Evolutionary conservation across 1,139 yeast genomes (phyloP).

Genomic region (Blastobotrys serpentis): DNA sequence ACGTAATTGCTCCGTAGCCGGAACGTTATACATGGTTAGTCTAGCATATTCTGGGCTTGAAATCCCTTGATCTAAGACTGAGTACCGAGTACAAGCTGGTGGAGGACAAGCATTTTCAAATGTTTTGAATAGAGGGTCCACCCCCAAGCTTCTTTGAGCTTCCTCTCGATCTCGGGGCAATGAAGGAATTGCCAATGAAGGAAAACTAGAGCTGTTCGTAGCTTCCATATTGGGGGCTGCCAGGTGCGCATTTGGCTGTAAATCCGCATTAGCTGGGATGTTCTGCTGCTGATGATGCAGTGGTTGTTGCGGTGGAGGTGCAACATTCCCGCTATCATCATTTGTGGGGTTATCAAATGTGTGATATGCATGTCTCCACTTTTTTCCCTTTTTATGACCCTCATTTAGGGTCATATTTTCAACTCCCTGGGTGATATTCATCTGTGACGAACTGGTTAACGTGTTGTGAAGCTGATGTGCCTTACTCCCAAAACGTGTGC

Average conservation of each 20-base stretch:
- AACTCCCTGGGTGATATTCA: conserved; percentile 7
- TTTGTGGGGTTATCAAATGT: conserved; percentile 14
- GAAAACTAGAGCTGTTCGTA: conserved; percentile 1
- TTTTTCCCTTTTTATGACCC: conserved; percentile 14
- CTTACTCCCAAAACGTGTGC: not conserved
- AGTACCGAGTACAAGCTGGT: conserved; percentile 68
- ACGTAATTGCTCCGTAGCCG: conserved; percentile 69
- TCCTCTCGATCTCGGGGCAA: conserved; percentile 56
- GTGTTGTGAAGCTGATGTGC: not conserved
- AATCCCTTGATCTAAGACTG: conserved; percentile 76
- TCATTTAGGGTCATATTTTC: conserved; percentile 12
- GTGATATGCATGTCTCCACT: conserved; percentile 28
- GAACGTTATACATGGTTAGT: conserved; percentile 80
- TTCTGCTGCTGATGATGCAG: conserved; percentile 7
- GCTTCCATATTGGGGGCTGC: conserved; percentile 8
- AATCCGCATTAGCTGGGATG: not conserved
- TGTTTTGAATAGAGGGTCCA: conserved; percentile 55
- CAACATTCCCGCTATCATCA: not conserved
- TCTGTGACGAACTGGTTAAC: not conserved
- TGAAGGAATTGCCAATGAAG: conserved; percentile 42
- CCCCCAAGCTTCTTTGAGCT: conserved; percentile 49
- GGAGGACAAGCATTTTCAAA: conserved; percentile 81
- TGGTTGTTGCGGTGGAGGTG: conserved; percentile 13
- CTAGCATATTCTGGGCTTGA: conserved; percentile 80
- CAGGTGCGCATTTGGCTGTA: conserved; percentile 10